Conservation (phyloP, 2,329 filamentous ascomycete genomes). For the Alternaria metachromatica region DNA sequence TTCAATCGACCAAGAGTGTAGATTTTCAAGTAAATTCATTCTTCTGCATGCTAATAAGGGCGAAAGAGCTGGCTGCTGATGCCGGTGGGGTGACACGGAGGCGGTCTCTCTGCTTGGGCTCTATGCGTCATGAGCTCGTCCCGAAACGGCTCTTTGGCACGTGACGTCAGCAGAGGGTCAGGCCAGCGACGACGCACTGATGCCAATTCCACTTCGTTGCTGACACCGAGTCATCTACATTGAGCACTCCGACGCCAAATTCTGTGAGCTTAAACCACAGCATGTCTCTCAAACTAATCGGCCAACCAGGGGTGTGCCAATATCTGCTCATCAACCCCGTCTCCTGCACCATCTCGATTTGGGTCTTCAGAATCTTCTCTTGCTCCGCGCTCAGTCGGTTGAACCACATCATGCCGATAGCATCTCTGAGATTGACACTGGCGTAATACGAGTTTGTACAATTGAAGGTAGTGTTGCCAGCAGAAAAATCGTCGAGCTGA, state of each 20-base stretch:
- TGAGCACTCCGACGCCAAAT: slow-evolving; percentile 24
- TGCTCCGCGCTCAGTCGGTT: slow-evolving; percentile 21
- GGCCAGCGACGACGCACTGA: slow-evolving; percentile 30
- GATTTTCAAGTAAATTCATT: not conserved
- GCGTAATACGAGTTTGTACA: slow-evolving; percentile 37
- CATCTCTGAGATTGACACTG: slow-evolving; percentile 25
- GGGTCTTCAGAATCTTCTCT: not conserved
- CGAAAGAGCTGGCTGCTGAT: not conserved
- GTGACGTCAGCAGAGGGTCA: slow-evolving; percentile 24
- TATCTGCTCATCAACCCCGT: slow-evolving; percentile 32
- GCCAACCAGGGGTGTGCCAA: slow-evolving; percentile 34
- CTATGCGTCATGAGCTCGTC: not conserved
- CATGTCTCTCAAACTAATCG: slow-evolving; percentile 26
- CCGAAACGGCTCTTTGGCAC: not conserved
- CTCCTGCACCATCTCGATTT: slow-evolving; percentile 15
- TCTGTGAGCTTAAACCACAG: slow-evolving; percentile 26
- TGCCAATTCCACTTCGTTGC: slow-evolving; percentile 24
- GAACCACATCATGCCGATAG: slow-evolving; percentile 23
- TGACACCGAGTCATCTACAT: slow-evolving; percentile 28
- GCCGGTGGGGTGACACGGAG: not conserved
- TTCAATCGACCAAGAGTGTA: not conserved
- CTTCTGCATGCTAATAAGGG: not conserved
- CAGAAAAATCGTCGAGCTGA: too few relatives aligned
- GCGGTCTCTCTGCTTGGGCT: not conserved
- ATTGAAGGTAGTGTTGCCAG: slow-evolving; percentile 23